Evolutionary conservation across 495 filamentous ascomycete species (phyloP).

Genomic region (Xylaria castorea): DNA sequence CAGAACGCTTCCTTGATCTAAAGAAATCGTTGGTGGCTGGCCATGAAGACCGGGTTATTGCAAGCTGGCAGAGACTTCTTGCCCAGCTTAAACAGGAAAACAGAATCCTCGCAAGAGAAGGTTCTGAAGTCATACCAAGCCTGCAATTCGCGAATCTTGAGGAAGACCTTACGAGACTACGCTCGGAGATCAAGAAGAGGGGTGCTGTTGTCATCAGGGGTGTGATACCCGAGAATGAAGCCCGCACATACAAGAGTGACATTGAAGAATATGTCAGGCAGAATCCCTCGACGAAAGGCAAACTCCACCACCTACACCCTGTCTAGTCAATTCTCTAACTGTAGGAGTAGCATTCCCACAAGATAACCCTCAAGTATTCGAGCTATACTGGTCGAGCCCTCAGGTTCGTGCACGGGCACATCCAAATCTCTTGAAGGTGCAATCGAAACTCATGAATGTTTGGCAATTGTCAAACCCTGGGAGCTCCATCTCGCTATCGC

Average conservation of each 20-base stretch:
- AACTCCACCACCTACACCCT: neutral
- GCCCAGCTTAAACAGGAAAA: conserved; percentile 60
- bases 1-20: conserved; percentile 75
- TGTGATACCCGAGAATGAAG: conserved; percentile 65
- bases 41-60: conserved; percentile 64
- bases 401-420: conserved; percentile 79
- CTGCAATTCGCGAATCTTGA: conserved; percentile 63
- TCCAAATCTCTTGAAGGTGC: conserved; percentile 70
- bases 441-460: conserved; percentile 78
- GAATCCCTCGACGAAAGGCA: conserved; percentile 65
- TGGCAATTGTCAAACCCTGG: conserved; percentile 67
- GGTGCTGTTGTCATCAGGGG: conserved; percentile 69
- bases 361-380: conserved; percentile 74
- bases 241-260: conserved; percentile 63
- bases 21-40: conserved; percentile 69
- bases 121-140: conserved; percentile 60
- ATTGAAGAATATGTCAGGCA: conserved; percentile 65
- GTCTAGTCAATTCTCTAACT: conserved; percentile 27
- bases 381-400: conserved; percentile 85
- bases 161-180: conserved; percentile 50
- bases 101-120: conserved; percentile 48
- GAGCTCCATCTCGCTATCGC: conserved; percentile 62
- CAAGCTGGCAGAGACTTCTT: conserved; percentile 76
- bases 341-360: conserved; percentile 56
- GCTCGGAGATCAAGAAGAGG: conserved; percentile 62